These are phyloP conservation scores for Arthrobotrys entomopaga DNA, from an alignment of 2,329 filamentous ascomycete species.

Conservation along the genomic window DNA sequence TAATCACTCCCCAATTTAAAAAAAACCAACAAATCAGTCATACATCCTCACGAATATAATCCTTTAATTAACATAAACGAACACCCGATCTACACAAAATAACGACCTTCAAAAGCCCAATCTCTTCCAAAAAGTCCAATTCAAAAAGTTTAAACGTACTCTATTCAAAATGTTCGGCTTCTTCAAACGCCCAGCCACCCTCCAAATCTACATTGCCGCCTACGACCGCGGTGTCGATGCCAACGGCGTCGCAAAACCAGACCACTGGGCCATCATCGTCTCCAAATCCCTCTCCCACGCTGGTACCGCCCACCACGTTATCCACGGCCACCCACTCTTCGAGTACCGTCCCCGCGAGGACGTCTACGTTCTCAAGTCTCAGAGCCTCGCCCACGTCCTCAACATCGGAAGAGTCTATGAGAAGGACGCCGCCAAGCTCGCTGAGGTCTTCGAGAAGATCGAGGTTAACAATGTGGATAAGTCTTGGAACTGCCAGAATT, in stretches of 20 bases:
- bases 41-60: conserved; percentile 8
- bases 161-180: conserved; percentile 45
- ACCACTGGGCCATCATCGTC: conserved; percentile 54
- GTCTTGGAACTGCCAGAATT: conserved; percentile 52
- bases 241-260: conserved; percentile 44
- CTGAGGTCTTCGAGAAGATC: conserved; percentile 37
- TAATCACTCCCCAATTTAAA: not conserved
- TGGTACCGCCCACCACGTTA: conserved; percentile 53
- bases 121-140: conserved; percentile 1
- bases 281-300: conserved; percentile 49
- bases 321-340: conserved; percentile 53
- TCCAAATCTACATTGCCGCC: conserved; percentile 51
- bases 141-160: not conserved
- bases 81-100: conserved; percentile 14
- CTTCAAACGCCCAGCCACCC: conserved; percentile 41
- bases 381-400: conserved; percentile 46
- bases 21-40: not conserved
- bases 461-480: conserved; percentile 46
- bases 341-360: conserved; percentile 51
- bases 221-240: conserved; percentile 51
- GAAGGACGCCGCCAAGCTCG: conserved; percentile 42
- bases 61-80: conserved; percentile 3
- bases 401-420: conserved; percentile 49
- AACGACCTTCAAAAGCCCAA: conserved; percentile 3
- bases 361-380: conserved; percentile 51